A percentile compares a stretch with the other conserved stretches of the same genome.
phyloP scores from a whole-genome alignment of 192 early-diverging fungal species.

The Rhizophagus sp. region DNA sequence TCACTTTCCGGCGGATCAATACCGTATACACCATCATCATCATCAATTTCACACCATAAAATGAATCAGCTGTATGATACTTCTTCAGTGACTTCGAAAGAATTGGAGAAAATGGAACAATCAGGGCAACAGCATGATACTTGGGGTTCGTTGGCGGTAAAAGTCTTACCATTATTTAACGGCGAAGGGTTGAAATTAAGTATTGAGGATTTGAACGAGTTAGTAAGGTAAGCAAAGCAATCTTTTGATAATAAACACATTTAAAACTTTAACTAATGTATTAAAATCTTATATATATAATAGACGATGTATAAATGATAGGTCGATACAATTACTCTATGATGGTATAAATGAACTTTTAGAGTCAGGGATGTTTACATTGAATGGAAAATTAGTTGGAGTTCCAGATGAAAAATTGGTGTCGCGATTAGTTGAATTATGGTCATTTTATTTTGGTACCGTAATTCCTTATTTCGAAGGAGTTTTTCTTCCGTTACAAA shows the following conservation, averaged over 20 bases:
- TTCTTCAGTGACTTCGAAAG: neutral
- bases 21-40: neutral
- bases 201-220: slow-evolving; percentile 84
- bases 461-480: slow-evolving; percentile 86
- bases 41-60: neutral
- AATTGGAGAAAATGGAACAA: neutral
- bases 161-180: slow-evolving; percentile 84
- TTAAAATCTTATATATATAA: neutral
- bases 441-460: slow-evolving; percentile 80
- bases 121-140: slow-evolving; percentile 42
- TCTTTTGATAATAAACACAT: neutral
- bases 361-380: slow-evolving; percentile 62
- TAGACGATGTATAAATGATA: slow-evolving; percentile 49
- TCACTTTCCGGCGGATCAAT: slow-evolving; percentile 12
- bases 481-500: slow-evolving; percentile 76
- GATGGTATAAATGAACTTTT: slow-evolving; percentile 62
- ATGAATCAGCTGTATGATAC: neutral
- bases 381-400: slow-evolving; percentile 65
- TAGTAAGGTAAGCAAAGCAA: slow-evolving; percentile 56
- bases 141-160: slow-evolving; percentile 72
- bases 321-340: slow-evolving; percentile 41
- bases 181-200: slow-evolving; percentile 78
- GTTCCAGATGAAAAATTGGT: slow-evolving; percentile 68
- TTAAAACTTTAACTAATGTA: too few relatives aligned
- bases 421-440: slow-evolving; percentile 69